A percentile compares a stretch with the other conserved stretches of the same genome.
These are phyloP conservation scores for Aspergillus eucalypticola DNA, from an alignment of 2,329 filamentous ascomycete species.

Conservation along the genomic window DNA sequence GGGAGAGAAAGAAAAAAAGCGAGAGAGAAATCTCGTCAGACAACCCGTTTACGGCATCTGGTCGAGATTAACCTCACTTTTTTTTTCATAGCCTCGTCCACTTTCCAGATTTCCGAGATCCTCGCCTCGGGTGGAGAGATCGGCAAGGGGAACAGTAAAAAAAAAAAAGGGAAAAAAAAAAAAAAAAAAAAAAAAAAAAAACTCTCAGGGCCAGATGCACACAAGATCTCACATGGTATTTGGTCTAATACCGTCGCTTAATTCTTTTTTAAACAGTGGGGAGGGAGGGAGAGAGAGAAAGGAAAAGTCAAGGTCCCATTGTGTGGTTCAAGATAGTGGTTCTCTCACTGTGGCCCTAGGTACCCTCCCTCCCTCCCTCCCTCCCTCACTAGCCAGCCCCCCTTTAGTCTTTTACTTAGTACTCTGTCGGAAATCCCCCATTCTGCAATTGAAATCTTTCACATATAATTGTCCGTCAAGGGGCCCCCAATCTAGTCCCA, in stretches of 20 bases:
- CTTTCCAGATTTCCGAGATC: neutral
- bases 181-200: too few relatives aligned
- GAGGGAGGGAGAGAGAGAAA: neutral
- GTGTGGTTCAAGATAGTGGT: neutral
- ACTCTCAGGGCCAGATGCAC: neutral
- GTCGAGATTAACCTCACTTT: too few relatives aligned
- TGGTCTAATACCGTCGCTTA: neutral
- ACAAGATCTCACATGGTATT: constrained; percentile 9
- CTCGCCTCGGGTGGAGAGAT: constrained; percentile 12
- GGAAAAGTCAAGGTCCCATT: too few relatives aligned
- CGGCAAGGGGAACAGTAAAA: constrained; percentile 5
- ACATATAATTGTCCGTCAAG: neutral
- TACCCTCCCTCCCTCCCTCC: too few relatives aligned
- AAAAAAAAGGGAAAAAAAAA: too few relatives aligned
- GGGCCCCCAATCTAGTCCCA: neutral
- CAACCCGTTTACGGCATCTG: too few relatives aligned
- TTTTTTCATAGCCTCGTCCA: neutral
- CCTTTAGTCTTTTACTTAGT: too few relatives aligned
- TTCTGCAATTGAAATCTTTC: neutral
- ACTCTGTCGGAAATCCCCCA: neutral
- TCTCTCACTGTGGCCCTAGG: too few relatives aligned
- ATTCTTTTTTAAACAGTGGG: neutral
- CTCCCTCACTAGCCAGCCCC: too few relatives aligned
- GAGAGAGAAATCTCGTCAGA: too few relatives aligned
- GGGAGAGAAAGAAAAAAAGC: too few relatives aligned